Conservation (phyloP, 768 basidiomycete species). For the Leucosporidium creatinivorum region DNA sequence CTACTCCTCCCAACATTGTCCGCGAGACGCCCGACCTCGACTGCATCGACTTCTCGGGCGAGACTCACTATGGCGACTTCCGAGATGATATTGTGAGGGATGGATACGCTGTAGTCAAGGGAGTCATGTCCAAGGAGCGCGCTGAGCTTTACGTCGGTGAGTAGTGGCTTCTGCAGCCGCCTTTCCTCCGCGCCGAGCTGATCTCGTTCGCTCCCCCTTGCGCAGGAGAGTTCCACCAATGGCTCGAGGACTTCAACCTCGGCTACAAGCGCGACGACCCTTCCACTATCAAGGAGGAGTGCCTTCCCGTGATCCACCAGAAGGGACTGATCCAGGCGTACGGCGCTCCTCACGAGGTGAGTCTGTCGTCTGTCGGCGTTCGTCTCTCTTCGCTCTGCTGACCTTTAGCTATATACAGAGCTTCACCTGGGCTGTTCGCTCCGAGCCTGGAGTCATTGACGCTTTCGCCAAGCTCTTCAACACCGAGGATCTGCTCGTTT, state of each 20-base stretch:
- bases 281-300: conserved; percentile 38
- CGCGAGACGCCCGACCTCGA: conserved; percentile 12
- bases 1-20: conserved; percentile 7
- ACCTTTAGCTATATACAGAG: neutral
- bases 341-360: conserved; percentile 32
- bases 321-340: conserved; percentile 13
- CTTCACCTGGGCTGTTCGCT: conserved; percentile 34
- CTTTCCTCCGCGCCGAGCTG: neutral
- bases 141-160: neutral
- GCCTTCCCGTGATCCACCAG: conserved; percentile 37
- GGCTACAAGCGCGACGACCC: conserved; percentile 42
- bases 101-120: conserved; percentile 14
- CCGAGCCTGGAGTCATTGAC: conserved; percentile 32
- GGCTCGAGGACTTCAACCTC: conserved; percentile 12
- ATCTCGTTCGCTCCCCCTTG: neutral
- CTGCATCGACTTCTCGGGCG: conserved; percentile 21
- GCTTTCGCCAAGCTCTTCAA: conserved; percentile 35
- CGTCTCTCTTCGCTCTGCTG: neutral
- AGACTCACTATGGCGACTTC: conserved; percentile 14
- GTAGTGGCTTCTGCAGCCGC: neutral
- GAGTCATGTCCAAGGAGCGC: neutral
- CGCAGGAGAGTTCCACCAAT: conserved; percentile 6
- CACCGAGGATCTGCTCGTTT: conserved; percentile 29
- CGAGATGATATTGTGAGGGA: conserved; percentile 16
- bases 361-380: too few species aligned